Conservation (phyloP, 2,329 filamentous ascomycete genomes). For the Pyrenophora graminea region DNA sequence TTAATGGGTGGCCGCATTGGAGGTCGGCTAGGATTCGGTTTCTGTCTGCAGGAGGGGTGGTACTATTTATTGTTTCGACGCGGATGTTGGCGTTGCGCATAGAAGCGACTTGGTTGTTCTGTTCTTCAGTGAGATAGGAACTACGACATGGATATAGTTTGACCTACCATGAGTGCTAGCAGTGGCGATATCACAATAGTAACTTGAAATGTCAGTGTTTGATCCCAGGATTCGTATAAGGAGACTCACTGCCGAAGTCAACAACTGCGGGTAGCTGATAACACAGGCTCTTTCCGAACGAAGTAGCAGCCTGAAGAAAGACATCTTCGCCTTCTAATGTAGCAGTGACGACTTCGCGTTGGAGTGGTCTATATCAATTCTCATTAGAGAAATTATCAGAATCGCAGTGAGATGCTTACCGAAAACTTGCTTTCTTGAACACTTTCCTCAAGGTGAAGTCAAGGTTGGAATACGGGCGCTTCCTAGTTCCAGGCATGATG, state of each 20-base stretch:
- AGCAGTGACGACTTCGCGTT: constrained; percentile 84
- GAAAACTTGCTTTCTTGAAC: constrained; percentile 74
- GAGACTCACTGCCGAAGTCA: constrained; percentile 74
- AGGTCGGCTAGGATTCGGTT: constrained; percentile 77
- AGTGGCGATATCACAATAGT: constrained; percentile 90
- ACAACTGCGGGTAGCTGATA: constrained; percentile 91
- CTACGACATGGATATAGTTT: neutral
- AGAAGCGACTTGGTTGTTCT: constrained; percentile 91
- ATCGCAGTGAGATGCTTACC: constrained; percentile 52
- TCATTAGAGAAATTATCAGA: constrained; percentile 5
- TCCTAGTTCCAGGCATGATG: constrained; percentile 40
- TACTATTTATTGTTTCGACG: constrained; percentile 86
- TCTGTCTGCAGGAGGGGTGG: constrained; percentile 68
- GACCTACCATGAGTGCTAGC: constrained; percentile 78
- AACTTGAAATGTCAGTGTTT: constrained; percentile 56
- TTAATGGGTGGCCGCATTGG: constrained; percentile 82
- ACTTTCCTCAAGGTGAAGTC: constrained; percentile 74
- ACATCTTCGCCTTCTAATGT: constrained; percentile 85
- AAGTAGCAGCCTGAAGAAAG: constrained; percentile 87
- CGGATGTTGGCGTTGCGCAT: constrained; percentile 74
- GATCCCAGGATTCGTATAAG: neutral
- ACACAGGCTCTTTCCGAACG: constrained; percentile 91
- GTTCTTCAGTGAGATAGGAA: constrained; percentile 12
- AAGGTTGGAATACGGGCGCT: constrained; percentile 57
- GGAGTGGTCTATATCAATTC: constrained; percentile 66